These are phyloP conservation scores for Naganishia cerealis DNA, from an alignment of 1,284 basidiomycete genomes.

Conservation along the genomic window DNA sequence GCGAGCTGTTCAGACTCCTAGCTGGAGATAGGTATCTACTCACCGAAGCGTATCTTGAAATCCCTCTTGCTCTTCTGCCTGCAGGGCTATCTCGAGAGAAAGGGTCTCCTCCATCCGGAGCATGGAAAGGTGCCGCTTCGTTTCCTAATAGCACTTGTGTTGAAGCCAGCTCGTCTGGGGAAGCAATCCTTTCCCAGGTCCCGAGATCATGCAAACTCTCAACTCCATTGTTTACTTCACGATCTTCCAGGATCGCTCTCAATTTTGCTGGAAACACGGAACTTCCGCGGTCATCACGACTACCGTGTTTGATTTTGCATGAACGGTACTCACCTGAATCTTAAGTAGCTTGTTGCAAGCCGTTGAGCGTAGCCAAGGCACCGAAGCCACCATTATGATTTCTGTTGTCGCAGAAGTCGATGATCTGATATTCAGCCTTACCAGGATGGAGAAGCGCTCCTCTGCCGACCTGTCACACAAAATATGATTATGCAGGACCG, in stretches of 20 bases:
- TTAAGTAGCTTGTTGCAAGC: not conserved
- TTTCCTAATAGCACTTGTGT: not conserved
- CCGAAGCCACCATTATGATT: not conserved
- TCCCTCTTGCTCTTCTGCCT: not conserved
- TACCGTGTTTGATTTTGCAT: not conserved
- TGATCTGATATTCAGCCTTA: not conserved
- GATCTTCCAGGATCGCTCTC: not conserved
- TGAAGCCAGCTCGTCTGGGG: not conserved
- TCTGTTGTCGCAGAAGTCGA: conserved; percentile 2
- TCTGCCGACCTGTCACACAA: not conserved
- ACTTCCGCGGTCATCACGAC: not conserved
- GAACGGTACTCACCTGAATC: not conserved
- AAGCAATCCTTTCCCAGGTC: not conserved
- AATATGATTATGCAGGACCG: not conserved
- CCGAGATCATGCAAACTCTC: not conserved
- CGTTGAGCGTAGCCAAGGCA: not conserved
- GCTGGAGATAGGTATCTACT: not conserved
- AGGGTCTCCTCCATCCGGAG: not conserved
- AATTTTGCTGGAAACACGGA: not conserved
- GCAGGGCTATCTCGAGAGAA: not conserved
- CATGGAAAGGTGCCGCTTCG: not conserved
- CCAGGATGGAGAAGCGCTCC: not conserved
- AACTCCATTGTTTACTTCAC: not conserved
- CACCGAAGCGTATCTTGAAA: not conserved
- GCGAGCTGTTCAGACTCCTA: not conserved